Conservation (phyloP, 2,329 filamentous ascomycete species). For the Botrytis sinoallii region DNA sequence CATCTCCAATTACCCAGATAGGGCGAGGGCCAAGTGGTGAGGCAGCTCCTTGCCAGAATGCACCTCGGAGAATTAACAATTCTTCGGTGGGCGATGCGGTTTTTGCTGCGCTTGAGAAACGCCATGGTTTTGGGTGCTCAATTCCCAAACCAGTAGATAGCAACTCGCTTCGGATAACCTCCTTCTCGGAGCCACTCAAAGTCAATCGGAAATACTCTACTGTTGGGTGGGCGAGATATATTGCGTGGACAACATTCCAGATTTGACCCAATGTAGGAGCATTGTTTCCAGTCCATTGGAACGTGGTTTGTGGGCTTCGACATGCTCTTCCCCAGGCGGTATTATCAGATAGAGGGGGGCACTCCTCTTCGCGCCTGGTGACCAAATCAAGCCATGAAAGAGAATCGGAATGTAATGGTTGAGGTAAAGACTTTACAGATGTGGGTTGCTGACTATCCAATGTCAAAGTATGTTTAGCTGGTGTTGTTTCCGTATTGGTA, state of each 20-base stretch:
- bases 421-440: conserved; percentile 20
- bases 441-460: conserved; percentile 20
- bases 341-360: conserved; percentile 37
- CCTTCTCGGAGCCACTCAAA: conserved; percentile 35
- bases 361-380: conserved; percentile 26
- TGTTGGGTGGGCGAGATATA: conserved; percentile 36
- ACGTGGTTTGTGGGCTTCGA: conserved; percentile 36
- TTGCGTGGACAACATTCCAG: conserved; percentile 42
- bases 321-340: conserved; percentile 39
- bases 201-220: conserved; percentile 40
- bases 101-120: not conserved
- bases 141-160: conserved; percentile 33
- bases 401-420: conserved; percentile 35
- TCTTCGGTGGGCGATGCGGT: conserved; percentile 29
- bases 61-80: conserved; percentile 50
- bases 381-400: conserved; percentile 35
- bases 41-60: conserved; percentile 70
- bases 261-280: conserved; percentile 39
- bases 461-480: conserved; percentile 21
- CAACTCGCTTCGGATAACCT: conserved; percentile 35
- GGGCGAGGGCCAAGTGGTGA: conserved; percentile 64
- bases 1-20: conserved; percentile 47
- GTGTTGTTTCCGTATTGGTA: conserved; percentile 19
- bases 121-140: conserved; percentile 24
- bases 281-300: conserved; percentile 37